phyloP scores from a whole-genome alignment of 139 green algal genomes.

The Haematococcus sp. region DNA sequence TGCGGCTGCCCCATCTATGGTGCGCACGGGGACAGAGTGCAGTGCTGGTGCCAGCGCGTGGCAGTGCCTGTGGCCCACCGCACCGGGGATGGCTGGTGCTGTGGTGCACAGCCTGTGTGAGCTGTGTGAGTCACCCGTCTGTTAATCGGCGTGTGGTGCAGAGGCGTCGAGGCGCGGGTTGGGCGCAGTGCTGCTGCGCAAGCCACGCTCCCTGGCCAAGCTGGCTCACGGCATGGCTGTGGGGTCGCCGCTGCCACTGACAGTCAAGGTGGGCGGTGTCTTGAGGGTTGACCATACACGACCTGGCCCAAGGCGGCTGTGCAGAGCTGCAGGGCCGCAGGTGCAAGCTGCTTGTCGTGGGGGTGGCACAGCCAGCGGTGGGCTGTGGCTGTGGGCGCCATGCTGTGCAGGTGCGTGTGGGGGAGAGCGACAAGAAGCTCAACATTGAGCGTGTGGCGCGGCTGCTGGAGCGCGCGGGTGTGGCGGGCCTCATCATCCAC shows the following conservation, averaged over 20 bases:
- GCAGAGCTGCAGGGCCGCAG: no score
- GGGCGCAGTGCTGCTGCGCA: slow-evolving; percentile 72
- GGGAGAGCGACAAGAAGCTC: slow-evolving; percentile 58
- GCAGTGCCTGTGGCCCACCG: background rate
- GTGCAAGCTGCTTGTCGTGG: no score
- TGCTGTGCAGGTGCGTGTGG: slow-evolving; percentile 41
- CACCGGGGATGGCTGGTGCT: background rate
- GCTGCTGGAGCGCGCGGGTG: slow-evolving; percentile 61
- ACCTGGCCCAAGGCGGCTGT: no score
- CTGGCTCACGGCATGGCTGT: slow-evolving; percentile 74
- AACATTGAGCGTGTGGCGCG: slow-evolving; percentile 61
- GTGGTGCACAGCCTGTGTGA: background rate
- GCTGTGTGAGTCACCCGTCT: no score
- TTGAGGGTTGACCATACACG: no score
- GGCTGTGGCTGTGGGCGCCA: no score
- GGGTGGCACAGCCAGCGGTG: no score
- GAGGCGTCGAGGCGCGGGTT: slow-evolving; percentile 67
- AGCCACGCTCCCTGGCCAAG: slow-evolving; percentile 73
- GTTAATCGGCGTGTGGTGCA: no score
- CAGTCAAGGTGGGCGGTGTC: slow-evolving; percentile 64
- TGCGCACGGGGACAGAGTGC: slow-evolving; percentile 8
- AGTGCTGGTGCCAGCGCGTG: background rate
- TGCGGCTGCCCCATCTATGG: slow-evolving; percentile 82
- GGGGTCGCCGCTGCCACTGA: slow-evolving; percentile 69
- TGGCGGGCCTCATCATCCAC: slow-evolving; percentile 79